Evolutionary conservation across 805 yeast species (phyloP), one percentile per base, ranked within the genome.

Genomic region (Kluyveromyces starmeri): DNA sequence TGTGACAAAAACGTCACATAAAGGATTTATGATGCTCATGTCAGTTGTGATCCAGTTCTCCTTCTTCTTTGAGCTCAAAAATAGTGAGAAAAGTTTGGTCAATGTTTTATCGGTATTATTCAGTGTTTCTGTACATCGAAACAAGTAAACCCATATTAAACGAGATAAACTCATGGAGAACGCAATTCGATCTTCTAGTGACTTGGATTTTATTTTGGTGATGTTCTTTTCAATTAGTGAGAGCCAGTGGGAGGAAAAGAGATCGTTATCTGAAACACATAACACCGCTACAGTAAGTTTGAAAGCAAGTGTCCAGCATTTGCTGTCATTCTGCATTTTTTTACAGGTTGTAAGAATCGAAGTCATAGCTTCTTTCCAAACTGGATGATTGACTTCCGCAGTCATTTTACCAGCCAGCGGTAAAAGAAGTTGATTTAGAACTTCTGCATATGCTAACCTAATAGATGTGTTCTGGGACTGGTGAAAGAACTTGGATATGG

Each of bases 341-440:
- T 53, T 56, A 26, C 66, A 68, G 11, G 70, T 72, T 11, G 65
- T 57, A 53, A 71, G 77, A 10, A 89, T 73, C 13, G 66, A 61
- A 15, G 71, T 70, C 35, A 85, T 72, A 0, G 96, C 92, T 26
- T 76, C 83, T 0, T 79, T 77, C 99, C 98, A 92, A 1, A 81
- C 75, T 3, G 98, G 98, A 54, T 89, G 95, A 50, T 92, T 89
- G 1, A 85, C 88, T 53, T 92, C 99, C 0, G 96, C 97, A 0
- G 96, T 84, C 20, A 88, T 67, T 1, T 76, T 67, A 7, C 84
- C 89, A 0, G 96, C 94, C 16, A 92, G 56, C 0, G 96, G 94
- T 26, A 85, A 61, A 2, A 92, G 59, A 17, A 92, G 68, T 35
- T 74, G 78, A 37, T 80, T 70, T 25, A 88, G 65, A 1, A 85